These are phyloP conservation scores for Trichoderma reesei DNA, from an alignment of 495 filamentous ascomycete genomes.

Conservation along the genomic window DNA sequence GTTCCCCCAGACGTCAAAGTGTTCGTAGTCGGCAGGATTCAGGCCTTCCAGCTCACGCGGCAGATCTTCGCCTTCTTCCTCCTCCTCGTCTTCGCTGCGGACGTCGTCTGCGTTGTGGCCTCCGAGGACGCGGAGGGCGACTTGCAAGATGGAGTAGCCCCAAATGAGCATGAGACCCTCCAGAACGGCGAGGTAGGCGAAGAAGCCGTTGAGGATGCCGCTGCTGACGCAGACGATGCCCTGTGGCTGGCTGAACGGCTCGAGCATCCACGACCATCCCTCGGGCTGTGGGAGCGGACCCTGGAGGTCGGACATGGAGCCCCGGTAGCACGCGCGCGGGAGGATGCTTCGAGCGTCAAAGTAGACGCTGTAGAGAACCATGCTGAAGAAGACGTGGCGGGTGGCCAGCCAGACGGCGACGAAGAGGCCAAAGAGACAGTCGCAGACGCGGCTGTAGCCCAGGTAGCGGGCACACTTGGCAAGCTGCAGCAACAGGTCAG, in stretches of 20 bases:
- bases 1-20: too few relatives aligned
- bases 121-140: constrained; percentile 64
- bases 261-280: constrained; percentile 51
- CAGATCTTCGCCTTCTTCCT: constrained; percentile 43
- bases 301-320: constrained; percentile 35
- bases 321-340: constrained; percentile 59
- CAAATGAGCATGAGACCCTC: constrained; percentile 74
- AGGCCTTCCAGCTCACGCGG: too few relatives aligned
- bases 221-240: constrained; percentile 69
- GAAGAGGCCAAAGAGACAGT: constrained; percentile 77
- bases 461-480: constrained; percentile 94
- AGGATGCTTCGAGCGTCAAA: constrained; percentile 53
- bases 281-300: constrained; percentile 45
- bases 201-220: constrained; percentile 61
- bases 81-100: constrained; percentile 79
- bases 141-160: constrained; percentile 78
- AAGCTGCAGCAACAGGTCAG: constrained; percentile 40
- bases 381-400: constrained; percentile 70
- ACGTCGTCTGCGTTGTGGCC: constrained; percentile 73
- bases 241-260: constrained; percentile 56
- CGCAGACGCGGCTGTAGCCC: constrained; percentile 63
- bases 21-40: too few relatives aligned
- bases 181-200: constrained; percentile 62
- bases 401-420: constrained; percentile 75
- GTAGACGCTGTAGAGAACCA: constrained; percentile 71